Percentiles rank a stretch among this genome's conserved stretches.
Evolutionary conservation across 352 stramenopile species (phyloP).

Genomic region (Phytophthora vignae): DNA sequence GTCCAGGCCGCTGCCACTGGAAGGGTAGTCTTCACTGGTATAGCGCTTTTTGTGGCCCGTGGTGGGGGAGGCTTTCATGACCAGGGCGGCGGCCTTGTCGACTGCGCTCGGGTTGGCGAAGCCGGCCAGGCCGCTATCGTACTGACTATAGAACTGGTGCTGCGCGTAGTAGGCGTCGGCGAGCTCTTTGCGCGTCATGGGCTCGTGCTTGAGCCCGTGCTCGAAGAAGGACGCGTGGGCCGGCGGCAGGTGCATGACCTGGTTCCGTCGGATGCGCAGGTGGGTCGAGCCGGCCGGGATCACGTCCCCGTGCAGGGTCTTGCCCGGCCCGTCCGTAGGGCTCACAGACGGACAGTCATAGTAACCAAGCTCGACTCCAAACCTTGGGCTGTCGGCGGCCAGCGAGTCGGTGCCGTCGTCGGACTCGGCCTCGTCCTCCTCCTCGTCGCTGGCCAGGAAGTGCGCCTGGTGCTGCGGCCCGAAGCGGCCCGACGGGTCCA

Average conservation of each 20-base stretch:
- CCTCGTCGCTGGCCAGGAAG: constrained; percentile 39
- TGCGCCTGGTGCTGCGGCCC: constrained; percentile 36
- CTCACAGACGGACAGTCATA: constrained; percentile 63
- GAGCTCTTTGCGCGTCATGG: constrained; percentile 19
- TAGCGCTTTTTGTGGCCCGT: constrained; percentile 19
- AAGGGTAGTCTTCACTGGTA: constrained; percentile 37
- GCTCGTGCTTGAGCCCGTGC: constrained; percentile 9
- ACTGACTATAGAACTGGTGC: constrained; percentile 23
- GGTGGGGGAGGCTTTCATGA: constrained; percentile 26
- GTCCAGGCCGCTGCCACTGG: constrained; percentile 37
- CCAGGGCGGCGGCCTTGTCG: constrained; percentile 26
- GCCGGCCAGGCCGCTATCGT: constrained; percentile 12
- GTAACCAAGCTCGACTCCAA: constrained; percentile 38
- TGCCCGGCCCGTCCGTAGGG: constrained; percentile 44
- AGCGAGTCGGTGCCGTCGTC: constrained; percentile 64
- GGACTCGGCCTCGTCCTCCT: constrained; percentile 68
- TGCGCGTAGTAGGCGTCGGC: constrained; percentile 23
- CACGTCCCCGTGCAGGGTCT: constrained; percentile 55
- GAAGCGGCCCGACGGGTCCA: constrained; percentile 67
- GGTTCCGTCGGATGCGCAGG: constrained; percentile 56
- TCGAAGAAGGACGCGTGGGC: constrained; percentile 36
- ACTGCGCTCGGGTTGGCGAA: constrained; percentile 20
- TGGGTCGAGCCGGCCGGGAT: constrained; percentile 47
- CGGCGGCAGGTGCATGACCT: constrained; percentile 43
- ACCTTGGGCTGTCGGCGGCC: constrained; percentile 54